Base-by-base conservation (phyloP, 2,329 filamentous ascomycete genomes). In the Monilinia vaccinii-corymbosi region DNA sequence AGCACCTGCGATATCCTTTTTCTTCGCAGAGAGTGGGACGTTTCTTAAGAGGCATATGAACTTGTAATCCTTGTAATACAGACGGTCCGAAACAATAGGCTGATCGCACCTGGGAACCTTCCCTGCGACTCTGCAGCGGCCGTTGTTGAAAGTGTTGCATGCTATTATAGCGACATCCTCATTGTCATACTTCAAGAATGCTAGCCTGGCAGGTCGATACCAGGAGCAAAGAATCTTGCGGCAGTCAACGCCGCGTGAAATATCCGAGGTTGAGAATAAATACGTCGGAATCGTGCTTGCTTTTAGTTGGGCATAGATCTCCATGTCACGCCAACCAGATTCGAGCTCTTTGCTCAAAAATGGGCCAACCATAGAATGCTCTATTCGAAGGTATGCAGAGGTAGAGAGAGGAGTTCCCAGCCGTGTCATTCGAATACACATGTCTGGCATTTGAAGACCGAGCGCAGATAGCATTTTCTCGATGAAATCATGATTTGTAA, bases 381-480 rank as follows among this genome's bases (percentile, higher is more conserved):
- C 50, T 11, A 42, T 10, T 42, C 36, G 25, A 28, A 52, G 36
- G 5, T 42, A 42, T 13, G 36, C 18, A 21, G 13, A 40, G n/a
- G 40, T 3, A 4, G 23, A 42, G 16, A 10, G 25, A 5, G 23
- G 23, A 9, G 3, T 52, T 9, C 23, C 36, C 1, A n/a, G 28
- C 10, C 36, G 28, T 16, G 56, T 47, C 34, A 64, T 63, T 23
- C 61, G 61, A 52, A 65, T 52, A 42, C 56, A 65, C 28, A 62
- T 51, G 18, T 45, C 34, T 25, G 46, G 44, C 21, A 62, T 6
- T 4, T 64, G 46, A 31, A 66, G 63, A 31, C 59, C 61, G 34
- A 68, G 57, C 23, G 23, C 57, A 60, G 46, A 50, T 58, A 67
- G 53, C 14, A 66, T 60, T 1, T 56, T 47, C 46, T 61, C 58